Evolutionary conservation across 73 alveolate genomes (phyloP).

Genomic region (Uronychia setigera): DNA sequence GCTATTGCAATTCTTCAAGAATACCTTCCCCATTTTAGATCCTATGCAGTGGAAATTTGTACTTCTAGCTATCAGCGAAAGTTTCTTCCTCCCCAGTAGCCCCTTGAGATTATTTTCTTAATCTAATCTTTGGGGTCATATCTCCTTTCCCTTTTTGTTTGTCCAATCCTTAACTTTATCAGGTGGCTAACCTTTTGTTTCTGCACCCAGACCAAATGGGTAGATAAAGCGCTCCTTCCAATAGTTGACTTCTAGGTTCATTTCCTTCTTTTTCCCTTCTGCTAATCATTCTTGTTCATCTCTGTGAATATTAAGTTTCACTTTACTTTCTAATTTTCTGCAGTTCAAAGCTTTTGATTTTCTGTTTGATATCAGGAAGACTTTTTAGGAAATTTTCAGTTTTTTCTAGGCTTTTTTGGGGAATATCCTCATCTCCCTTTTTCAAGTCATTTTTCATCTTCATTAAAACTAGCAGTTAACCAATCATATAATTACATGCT

Average conservation of each 20-base stretch:
- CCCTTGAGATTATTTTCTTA: not conserved
- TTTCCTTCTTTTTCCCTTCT: conserved; percentile 30
- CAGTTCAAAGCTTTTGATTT: not conserved
- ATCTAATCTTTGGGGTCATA: too few species aligned
- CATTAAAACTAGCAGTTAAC: not conserved
- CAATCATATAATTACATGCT: not conserved
- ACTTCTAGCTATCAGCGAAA: not conserved
- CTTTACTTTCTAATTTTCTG: not conserved
- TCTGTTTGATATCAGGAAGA: not conserved
- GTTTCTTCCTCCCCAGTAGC: conserved; percentile 3
- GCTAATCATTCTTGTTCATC: not conserved
- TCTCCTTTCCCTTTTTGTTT: too few species aligned
- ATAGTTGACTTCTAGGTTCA: conserved; percentile 37
- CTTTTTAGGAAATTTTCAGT: not conserved
- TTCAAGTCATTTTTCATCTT: not conserved
- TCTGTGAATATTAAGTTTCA: not conserved
- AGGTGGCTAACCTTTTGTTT: not conserved
- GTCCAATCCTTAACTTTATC: too few species aligned
- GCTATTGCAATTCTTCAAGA: conserved; percentile 34
- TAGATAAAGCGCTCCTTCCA: conserved; percentile 59
- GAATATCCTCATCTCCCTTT: not conserved
- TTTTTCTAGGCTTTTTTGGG: not conserved
- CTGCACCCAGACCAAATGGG: conserved; percentile 19
- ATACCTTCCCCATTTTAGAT: not conserved
- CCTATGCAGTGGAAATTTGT: conserved; percentile 8